Base-by-base conservation (phyloP, 352 stramenopile species). In the Globisporangium echinulatum region DNA sequence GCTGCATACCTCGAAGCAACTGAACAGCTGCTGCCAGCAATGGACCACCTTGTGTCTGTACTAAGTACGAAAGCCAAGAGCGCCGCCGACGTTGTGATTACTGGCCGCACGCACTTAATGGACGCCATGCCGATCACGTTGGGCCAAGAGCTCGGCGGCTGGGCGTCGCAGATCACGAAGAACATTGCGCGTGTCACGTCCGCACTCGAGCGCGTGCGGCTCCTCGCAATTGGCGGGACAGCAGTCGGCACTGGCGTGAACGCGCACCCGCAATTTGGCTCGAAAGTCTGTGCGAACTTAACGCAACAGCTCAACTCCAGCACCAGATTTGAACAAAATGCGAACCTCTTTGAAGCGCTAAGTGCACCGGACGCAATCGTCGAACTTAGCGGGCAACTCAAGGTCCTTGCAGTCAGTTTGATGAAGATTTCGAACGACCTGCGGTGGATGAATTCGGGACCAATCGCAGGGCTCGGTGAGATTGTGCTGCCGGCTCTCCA, bases 381-480 rank as follows among this genome's bases (percentile, higher is more conserved):
- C 0, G 91, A 98, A 74, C 73, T 90, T 19, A 97, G 88, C 52
- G 89, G 87, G 7, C 85, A 86, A 17, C 79, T 98, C 40, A 98
- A 98, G 66, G 85, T 85, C 5, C 75, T 97, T 15, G 92, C 94
- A 3, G 81, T 73, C 40, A 88, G 78, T 64, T 67, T 98, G 54
- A 97, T 97, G 70, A 98, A 98, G 72, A 97, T 98, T 75, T 92
- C 92, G 4, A 98, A 97, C 64, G 92, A 98, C 67, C 62, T 98
- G 44, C 79, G 94, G 43, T 81, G 97, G 43, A 80, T 98, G 58
- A 94, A 88, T 50, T 96, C 79, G 56, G 96, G 96, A 15, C 96
- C 96, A 33, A 79, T 96, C 58, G 97, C 92, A 55, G 96, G 96
- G 25, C 68, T 99, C 4, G 91, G 93, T 17, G 96, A 99, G 72